These are phyloP conservation scores for Francoa sonchifolia DNA, from an alignment of 441 rosid species.

Conservation along the genomic window DNA sequence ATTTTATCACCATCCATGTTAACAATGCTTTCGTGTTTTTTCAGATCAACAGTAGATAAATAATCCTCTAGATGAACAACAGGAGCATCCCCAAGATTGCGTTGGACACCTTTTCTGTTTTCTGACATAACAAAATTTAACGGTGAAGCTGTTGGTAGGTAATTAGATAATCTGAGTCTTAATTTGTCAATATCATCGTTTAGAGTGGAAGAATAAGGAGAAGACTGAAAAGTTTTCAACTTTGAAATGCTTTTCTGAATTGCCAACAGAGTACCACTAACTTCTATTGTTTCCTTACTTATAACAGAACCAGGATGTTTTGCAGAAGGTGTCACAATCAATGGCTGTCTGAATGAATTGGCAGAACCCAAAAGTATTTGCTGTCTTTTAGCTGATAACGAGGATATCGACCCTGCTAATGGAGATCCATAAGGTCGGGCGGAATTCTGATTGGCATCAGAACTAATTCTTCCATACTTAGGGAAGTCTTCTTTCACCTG, in stretches of 20 bases:
- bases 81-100: constrained; percentile 17
- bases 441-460: constrained; percentile 12
- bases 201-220: constrained; percentile 34
- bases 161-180: constrained; percentile 29
- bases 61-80: constrained; percentile 30
- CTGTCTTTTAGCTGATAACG: constrained; percentile 24
- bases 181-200: constrained; percentile 41
- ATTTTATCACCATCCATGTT: constrained; percentile 9
- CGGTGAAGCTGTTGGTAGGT: constrained; percentile 26
- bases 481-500: constrained; percentile 12
- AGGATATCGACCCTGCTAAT: constrained; percentile 27
- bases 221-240: constrained; percentile 31
- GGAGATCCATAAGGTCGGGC: constrained; percentile 23
- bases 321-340: constrained; percentile 53
- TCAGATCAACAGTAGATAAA: constrained; percentile 22
- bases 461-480: constrained; percentile 8
- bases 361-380: constrained; percentile 25
- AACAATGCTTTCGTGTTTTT: constrained; percentile 10
- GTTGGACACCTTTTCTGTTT: constrained; percentile 8
- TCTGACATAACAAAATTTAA: constrained; percentile 21
- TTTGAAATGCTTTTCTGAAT: constrained; percentile 33
- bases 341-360: constrained; percentile 18
- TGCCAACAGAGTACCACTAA: constrained; percentile 26
- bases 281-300: constrained; percentile 31
- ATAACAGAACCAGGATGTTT: constrained; percentile 30